Evolutionary conservation across 805 yeast species (phyloP).

Genomic region (Saccharomycopsis selenospora): DNA sequence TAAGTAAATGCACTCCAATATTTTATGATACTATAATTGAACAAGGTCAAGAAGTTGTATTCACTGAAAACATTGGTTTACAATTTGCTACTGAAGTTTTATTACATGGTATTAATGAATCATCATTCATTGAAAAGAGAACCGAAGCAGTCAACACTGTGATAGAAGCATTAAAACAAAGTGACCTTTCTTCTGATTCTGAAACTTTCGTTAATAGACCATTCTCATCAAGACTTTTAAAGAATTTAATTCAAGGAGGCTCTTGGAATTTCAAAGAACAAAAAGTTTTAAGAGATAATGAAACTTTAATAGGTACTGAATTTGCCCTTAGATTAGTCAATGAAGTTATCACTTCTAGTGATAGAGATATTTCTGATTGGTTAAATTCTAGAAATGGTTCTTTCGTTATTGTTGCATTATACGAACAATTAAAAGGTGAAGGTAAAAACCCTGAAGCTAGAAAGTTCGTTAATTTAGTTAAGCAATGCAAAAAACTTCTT

Average conservation of each 20-base stretch:
- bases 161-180: slow-evolving; percentile 47
- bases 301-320: slow-evolving; percentile 46
- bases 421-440: slow-evolving; percentile 51
- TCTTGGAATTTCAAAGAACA: slow-evolving; percentile 67
- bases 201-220: slow-evolving; percentile 61
- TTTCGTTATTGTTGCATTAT: slow-evolving; percentile 74
- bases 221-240: slow-evolving; percentile 65
- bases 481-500: slow-evolving; percentile 39
- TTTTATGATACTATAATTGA: slow-evolving; percentile 50
- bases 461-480: slow-evolving; percentile 46
- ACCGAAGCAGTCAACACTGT: slow-evolving; percentile 44
- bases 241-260: slow-evolving; percentile 77
- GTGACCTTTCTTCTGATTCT: slow-evolving; percentile 50
- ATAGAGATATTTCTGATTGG: slow-evolving; percentile 57
- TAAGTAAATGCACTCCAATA: slow-evolving; percentile 56
- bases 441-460: slow-evolving; percentile 36
- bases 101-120: slow-evolving; percentile 41
- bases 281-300: slow-evolving; percentile 37
- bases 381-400: slow-evolving; percentile 60
- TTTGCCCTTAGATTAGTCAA: slow-evolving; percentile 39
- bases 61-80: slow-evolving; percentile 70
- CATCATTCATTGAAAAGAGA: slow-evolving; percentile 33
- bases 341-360: slow-evolving; percentile 33
- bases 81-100: slow-evolving; percentile 77
- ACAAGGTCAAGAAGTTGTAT: slow-evolving; percentile 39